Base-by-base conservation (phyloP, 1,284 basidiomycete genomes). In the Rhodotorula mucilaginosa region DNA sequence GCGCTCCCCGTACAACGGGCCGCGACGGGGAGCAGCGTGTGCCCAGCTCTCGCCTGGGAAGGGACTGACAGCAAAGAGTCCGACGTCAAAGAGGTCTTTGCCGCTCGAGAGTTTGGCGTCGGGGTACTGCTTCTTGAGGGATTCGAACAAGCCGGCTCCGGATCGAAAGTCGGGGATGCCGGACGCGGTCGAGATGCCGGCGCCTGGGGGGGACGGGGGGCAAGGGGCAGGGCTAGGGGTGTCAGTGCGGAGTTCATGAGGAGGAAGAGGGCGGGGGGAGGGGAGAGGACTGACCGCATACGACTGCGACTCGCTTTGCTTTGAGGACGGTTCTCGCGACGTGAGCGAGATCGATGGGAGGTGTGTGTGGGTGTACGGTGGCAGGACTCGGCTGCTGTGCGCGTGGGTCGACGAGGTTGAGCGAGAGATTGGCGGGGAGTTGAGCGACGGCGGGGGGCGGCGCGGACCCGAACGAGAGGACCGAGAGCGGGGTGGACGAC, bases 151-250 rank as follows among this genome's bases (percentile, higher is more conserved):
- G 29, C 93, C 93, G 58, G 88, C 87, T 7, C 89, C 82, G 2
- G 91, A 93, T 75, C 94, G 85, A 81, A 97, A 97, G 82, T 97
- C 94, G 47, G 94, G 93, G 60, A 97, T 97, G 60, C 91, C 90
- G 65, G 92, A 91, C 54, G 89, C 87, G 3, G 94, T 93, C 63
- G 92, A 94, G 73, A 97, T 92, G 47, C 94, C 94, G 64, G 94
- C 94, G 72, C 93, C 93, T 71, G 61, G 68, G 65, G 56, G 56
- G 34, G 68, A 29, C 3, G 26, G 3, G 13, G n/a, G n/a, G 23
- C 58, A 65, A 65, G 51, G 15, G 26, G 18, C 49, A 19, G 5
- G 26, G 26, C 26, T 7, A 7, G 34, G 34, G 34, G 6, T 34
- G 6, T 34, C 34, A 34, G 34, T 7, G 31, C 3, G 6, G 31